Evolutionary conservation across 805 yeast genomes (phyloP).

Genomic region (Phaffomyces thermotolerans): DNA sequence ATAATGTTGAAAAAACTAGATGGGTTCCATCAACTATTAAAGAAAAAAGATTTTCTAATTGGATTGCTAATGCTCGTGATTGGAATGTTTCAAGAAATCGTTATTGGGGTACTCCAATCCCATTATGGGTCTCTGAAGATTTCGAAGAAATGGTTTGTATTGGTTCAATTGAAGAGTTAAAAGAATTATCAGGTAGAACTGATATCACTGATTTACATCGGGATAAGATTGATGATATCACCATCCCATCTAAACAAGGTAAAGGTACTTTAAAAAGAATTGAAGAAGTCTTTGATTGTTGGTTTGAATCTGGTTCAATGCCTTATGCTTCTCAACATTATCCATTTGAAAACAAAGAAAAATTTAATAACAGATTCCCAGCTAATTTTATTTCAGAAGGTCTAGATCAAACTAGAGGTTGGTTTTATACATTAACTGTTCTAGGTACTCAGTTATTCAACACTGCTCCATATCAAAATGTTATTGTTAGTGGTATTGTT

Average conservation of each 20-base stretch:
- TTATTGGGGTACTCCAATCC: conserved; percentile 99
- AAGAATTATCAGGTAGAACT: conserved; percentile 71
- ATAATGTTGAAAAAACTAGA: conserved; percentile 74
- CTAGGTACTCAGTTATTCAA: conserved; percentile 92
- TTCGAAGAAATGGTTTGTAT: conserved; percentile 87
- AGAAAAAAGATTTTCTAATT: conserved; percentile 93
- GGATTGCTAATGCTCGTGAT: conserved; percentile 98
- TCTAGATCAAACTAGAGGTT: conserved; percentile 98
- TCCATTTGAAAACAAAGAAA: conserved; percentile 82
- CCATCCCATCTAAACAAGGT: conserved; percentile 88
- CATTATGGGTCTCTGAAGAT: conserved; percentile 95
- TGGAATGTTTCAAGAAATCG: conserved; percentile 98
- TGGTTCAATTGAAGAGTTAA: conserved; percentile 85
- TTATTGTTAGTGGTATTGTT: conserved; percentile 93
- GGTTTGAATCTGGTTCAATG: conserved; percentile 99
- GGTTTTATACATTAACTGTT: conserved; percentile 96
- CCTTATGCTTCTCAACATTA: conserved; percentile 96
- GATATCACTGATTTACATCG: conserved; percentile 90
- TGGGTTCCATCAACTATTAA: conserved; percentile 93
- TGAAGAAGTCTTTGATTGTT: conserved; percentile 98
- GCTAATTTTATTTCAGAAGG: conserved; percentile 98
- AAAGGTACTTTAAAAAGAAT: conserved; percentile 83
- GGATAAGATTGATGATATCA: conserved; percentile 82
- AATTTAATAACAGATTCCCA: conserved; percentile 73
- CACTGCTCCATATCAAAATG: conserved; percentile 90